phyloP scores from a whole-genome alignment of 768 basidiomycete species.

The Boletus fagicola region DNA sequence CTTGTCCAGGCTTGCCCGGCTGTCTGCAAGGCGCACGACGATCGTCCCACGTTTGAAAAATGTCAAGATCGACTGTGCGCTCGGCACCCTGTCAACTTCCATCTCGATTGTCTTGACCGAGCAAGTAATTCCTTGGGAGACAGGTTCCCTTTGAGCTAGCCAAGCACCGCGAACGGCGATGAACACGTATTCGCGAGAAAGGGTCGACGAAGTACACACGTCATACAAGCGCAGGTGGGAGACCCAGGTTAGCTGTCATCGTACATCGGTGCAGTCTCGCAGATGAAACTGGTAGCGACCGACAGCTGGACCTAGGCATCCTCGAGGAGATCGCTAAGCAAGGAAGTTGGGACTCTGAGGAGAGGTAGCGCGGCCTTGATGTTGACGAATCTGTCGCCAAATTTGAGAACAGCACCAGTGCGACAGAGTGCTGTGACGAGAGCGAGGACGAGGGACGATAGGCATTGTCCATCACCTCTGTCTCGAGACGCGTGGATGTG shows the following conservation, averaged over 20 bases:
- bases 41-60: conserved; percentile 56
- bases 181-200: neutral
- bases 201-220: conserved; percentile 38
- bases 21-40: conserved; percentile 39
- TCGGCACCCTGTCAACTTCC: conserved; percentile 64
- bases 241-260: conserved; percentile 80
- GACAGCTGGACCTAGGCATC: conserved; percentile 27
- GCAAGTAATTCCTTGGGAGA: conserved; percentile 54
- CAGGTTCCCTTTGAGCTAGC: conserved; percentile 68
- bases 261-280: conserved; percentile 97
- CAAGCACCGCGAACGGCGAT: neutral
- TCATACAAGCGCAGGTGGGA: conserved; percentile 86
- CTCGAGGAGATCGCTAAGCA: conserved; percentile 23
- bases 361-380: too few species aligned
- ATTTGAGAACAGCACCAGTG: too few species aligned
- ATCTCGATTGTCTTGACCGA: conserved; percentile 68
- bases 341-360: conserved; percentile 38
- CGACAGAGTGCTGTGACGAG: too few species aligned
- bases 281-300: conserved; percentile 85
- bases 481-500: neutral
- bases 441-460: too few species aligned
- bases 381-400: too few species aligned
- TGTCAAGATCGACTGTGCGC: conserved; percentile 85
- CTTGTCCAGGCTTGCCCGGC: conserved; percentile 36
- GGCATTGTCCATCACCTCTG: too few species aligned